Evolutionary conservation across 2,329 filamentous ascomycete genomes (phyloP).

Genomic region (Ophiostoma tasmaniense): DNA sequence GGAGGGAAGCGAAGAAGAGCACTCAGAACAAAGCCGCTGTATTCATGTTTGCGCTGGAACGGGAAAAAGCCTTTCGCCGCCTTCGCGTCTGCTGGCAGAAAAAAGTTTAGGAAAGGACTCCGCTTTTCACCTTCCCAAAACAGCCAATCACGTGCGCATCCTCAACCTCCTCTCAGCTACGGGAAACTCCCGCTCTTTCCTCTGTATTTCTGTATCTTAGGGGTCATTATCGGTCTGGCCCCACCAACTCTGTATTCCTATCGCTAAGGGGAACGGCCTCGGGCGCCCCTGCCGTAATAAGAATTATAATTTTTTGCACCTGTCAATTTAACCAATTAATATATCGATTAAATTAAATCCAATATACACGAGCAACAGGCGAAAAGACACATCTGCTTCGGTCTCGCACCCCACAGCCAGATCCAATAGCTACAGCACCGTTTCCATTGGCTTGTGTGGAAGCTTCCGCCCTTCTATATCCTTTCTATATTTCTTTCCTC

Average conservation of each 20-base stretch:
- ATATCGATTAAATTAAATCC: neutral
- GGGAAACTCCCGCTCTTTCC: neutral
- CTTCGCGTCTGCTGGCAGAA: constrained; percentile 9
- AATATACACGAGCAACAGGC: neutral
- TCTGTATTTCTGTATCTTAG: neutral
- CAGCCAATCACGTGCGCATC: neutral
- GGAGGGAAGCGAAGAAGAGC: constrained; percentile 2
- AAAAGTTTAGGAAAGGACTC: neutral
- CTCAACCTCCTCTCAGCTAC: neutral
- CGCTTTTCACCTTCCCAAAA: neutral
- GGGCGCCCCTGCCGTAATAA: neutral
- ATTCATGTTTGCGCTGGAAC: neutral
- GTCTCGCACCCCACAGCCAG: neutral
- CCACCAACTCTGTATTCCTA: neutral
- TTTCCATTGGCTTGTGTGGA: constrained; percentile 1
- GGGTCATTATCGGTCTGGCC: neutral
- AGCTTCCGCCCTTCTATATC: neutral
- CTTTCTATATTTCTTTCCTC: neutral
- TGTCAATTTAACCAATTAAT: neutral
- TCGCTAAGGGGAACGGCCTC: neutral
- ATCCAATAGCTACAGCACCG: neutral
- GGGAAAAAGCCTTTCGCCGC: constrained; percentile 12
- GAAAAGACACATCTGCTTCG: constrained; percentile 7
- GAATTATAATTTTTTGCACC: neutral
- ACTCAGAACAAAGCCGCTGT: neutral